Conservation (phyloP, 73 alveolate species). For the Paramecium sonneborni region DNA sequence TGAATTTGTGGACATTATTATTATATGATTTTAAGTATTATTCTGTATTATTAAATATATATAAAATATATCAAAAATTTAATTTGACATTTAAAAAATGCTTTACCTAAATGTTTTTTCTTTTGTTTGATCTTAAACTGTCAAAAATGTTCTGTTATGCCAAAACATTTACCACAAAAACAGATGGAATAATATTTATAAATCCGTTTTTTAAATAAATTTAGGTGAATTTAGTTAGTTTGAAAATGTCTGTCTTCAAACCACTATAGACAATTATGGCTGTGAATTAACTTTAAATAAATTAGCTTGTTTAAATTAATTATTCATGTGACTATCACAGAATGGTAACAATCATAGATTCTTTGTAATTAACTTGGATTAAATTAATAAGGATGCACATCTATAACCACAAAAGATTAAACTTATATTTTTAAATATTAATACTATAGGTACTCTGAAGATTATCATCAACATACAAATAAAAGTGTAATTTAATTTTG, state of each 20-base stretch:
- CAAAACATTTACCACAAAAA: slow-evolving; percentile 27
- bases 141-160: slow-evolving; percentile 47
- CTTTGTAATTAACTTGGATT: background rate
- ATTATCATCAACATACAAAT: too few relatives aligned
- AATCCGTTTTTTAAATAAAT: background rate
- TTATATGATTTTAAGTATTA: background rate
- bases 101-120: background rate
- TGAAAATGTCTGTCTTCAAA: slow-evolving; percentile 17
- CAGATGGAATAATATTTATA: slow-evolving; percentile 6
- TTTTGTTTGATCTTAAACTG: background rate
- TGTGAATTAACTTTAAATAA: slow-evolving; percentile 23
- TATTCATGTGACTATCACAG: background rate
- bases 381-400: background rate
- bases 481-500: background rate
- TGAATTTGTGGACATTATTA: slow-evolving; percentile 90
- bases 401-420: background rate
- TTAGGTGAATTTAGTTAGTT: background rate
- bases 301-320: background rate
- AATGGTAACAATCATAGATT: background rate
- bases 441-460: background rate
- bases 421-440: background rate
- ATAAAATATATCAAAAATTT: background rate
- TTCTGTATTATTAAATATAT: too few relatives aligned
- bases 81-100: background rate
- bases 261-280: background rate